Conservation (phyloP, 768 basidiomycete species). For the Suillus subalutaceus region DNA sequence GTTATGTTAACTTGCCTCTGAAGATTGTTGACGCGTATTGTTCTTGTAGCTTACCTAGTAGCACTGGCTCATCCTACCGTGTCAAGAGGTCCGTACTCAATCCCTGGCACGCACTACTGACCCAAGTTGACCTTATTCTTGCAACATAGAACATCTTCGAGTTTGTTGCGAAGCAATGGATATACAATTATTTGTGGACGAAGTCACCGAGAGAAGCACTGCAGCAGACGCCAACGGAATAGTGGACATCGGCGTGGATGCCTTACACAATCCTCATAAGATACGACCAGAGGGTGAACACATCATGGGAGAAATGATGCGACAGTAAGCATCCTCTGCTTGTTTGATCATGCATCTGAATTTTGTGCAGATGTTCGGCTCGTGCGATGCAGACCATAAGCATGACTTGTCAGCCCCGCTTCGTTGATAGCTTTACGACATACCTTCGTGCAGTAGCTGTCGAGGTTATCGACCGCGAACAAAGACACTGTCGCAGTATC, state of each 20-base stretch:
- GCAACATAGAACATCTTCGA: conserved; percentile 26
- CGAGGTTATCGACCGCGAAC: too few relatives aligned
- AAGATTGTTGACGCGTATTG: background rate
- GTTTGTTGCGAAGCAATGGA: conserved; percentile 36
- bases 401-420: too few relatives aligned
- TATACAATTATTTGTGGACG: background rate
- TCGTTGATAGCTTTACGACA: too few relatives aligned
- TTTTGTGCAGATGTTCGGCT: too few relatives aligned
- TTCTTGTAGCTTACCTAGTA: conserved; percentile 8
- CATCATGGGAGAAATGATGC: too few relatives aligned
- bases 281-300: too few relatives aligned
- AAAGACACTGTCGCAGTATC: too few relatives aligned
- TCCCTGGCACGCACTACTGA: background rate
- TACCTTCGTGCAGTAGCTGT: too few relatives aligned
- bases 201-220: background rate
- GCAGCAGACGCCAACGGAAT: background rate
- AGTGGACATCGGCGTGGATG: conserved; percentile 11
- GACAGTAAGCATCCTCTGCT: background rate
- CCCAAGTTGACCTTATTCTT: background rate
- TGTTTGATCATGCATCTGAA: too few relatives aligned
- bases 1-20: background rate
- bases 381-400: too few relatives aligned
- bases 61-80: conserved; percentile 10
- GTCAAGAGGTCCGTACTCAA: conserved; percentile 1
- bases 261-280: background rate